phyloP scores from a whole-genome alignment of 1,284 basidiomycete species.

The Chondrostereum purpureum region DNA sequence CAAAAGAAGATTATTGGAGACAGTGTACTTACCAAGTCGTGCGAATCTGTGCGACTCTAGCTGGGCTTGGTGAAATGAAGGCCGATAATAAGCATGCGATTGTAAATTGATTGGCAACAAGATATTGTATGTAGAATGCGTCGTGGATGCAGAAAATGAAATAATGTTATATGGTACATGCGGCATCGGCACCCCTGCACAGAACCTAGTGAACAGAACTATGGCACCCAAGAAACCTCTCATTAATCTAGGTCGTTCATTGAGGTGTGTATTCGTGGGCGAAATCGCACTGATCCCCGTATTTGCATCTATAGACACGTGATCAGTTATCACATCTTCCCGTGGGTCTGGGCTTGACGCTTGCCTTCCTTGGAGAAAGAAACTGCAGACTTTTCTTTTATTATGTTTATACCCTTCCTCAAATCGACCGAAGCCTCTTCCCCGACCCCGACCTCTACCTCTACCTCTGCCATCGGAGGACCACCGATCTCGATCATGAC shows the following conservation, averaged over 20 bases:
- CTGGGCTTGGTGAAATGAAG: too few species aligned
- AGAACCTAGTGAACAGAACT: too few species aligned
- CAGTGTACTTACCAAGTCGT: too few species aligned
- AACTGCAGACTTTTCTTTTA: slow-evolving; percentile 81
- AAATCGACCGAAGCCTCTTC: slow-evolving; percentile 38
- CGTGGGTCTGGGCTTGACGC: slow-evolving; percentile 42
- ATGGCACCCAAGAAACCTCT: too few species aligned
- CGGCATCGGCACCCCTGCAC: too few species aligned
- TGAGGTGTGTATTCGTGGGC: slow-evolving; percentile 44
- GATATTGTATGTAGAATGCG: background rate
- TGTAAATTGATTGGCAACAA: too few species aligned
- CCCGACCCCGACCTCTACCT: slow-evolving; percentile 46
- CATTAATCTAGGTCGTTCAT: background rate
- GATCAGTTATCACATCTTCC: slow-evolving; percentile 45
- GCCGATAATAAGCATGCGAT: background rate
- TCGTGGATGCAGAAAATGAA: too few species aligned
- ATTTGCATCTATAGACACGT: slow-evolving; percentile 68
- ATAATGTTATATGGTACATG: too few species aligned
- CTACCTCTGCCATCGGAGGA: slow-evolving; percentile 34
- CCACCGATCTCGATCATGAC: slow-evolving; percentile 35
- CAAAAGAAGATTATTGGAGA: too few species aligned
- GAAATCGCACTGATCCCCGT: slow-evolving; percentile 79
- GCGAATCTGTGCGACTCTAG: too few species aligned
- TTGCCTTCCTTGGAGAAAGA: slow-evolving; percentile 85
- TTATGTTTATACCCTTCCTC: slow-evolving; percentile 61